A percentile compares a stretch with the other conserved stretches of the same genome.
phyloP scores from a whole-genome alignment of 257 asterid genomes.

The Gentiana macrophylla region DNA sequence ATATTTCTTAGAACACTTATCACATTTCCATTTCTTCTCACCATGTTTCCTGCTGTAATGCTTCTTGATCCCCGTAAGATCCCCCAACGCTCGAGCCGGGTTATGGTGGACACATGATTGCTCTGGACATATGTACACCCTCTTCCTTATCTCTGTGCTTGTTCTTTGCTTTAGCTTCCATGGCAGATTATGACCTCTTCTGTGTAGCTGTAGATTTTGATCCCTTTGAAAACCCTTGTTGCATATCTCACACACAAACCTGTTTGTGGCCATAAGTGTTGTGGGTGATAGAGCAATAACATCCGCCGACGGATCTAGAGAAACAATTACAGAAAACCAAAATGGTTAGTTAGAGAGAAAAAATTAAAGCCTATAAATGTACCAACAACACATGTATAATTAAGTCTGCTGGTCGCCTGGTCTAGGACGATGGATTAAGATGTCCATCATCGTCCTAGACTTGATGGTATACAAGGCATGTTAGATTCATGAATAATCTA shows the following conservation, averaged over 20 bases:
- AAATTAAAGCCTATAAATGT: no score
- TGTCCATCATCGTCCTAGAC: no score
- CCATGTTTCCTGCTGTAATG: conserved; percentile 83
- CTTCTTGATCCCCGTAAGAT: conserved; percentile 88
- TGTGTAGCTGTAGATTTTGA: conserved; percentile 71
- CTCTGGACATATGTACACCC: conserved; percentile 81
- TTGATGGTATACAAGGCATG: no score
- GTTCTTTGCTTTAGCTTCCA: conserved; percentile 77
- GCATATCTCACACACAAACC: conserved; percentile 82
- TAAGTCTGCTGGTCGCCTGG: no score
- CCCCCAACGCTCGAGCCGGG: conserved; percentile 67
- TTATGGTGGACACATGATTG: conserved; percentile 69
- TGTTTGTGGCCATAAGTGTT: conserved; percentile 77
- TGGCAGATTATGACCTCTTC: conserved; percentile 86
- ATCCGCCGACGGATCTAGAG: conserved; percentile 71
- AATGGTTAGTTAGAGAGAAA: no score
- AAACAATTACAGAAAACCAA: no score
- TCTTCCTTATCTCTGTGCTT: conserved; percentile 43
- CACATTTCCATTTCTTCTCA: conserved; percentile 92
- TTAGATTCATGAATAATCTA: no score
- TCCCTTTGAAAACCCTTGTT: conserved; percentile 91
- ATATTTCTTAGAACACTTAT: conserved; percentile 65
- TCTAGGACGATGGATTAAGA: no score
- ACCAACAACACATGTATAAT: no score
- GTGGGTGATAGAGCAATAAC: conserved; percentile 80